Base-by-base conservation (phyloP, 495 filamentous ascomycete species). In the Podospora pseudoanserina region DNA sequence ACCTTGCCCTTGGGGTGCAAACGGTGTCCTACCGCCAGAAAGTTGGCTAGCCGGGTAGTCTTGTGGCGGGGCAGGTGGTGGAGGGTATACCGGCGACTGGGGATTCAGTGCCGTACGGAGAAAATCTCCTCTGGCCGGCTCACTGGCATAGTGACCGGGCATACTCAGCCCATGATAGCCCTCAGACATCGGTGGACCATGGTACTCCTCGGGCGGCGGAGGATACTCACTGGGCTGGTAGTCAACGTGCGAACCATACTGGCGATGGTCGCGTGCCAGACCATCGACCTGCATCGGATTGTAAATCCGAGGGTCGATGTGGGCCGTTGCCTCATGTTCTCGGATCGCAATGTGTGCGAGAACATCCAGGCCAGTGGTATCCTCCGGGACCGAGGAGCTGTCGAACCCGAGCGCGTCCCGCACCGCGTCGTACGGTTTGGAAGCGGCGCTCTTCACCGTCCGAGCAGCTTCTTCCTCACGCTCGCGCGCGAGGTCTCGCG, bases 391-490 rank as follows among this genome's bases (percentile, higher is more conserved):
- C 13, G 61, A n/a, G 16, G 74, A 61, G 7, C 75, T 73, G 19
- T 68, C 74, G 59, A 74, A 77, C 15, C 77, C 78, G 66, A 84
- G 82, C 0, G 82, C 78, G 60, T 84, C 81, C 61, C 82, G 73
- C 30, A 84, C 80, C 18, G 81, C 81, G 65, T 84, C 82, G 70
- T 82, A 84, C 19, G 81, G 80, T 20, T 78, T 76, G 5, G 82
- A 79, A 18, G 70, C 70, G 49, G 70, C 27, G n/a, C 65, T 71
- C 59, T 71, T 71, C 13, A 74, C 68, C 4, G 62, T 34, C 19
- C 67, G 67, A 1, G 71, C 32, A 15, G 71, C 63, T 39, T 65
- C 70, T 27, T 79, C 73, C 27, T 75, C 72, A 1, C 39, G 39
- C 39, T 49, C 39, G 39, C 39, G 39, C 39, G 39, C 39, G 9